Evolutionary conservation across 495 filamentous ascomycete species (phyloP), one percentile per base, ranked within the genome.

Genomic region (Podospora sp.): DNA sequence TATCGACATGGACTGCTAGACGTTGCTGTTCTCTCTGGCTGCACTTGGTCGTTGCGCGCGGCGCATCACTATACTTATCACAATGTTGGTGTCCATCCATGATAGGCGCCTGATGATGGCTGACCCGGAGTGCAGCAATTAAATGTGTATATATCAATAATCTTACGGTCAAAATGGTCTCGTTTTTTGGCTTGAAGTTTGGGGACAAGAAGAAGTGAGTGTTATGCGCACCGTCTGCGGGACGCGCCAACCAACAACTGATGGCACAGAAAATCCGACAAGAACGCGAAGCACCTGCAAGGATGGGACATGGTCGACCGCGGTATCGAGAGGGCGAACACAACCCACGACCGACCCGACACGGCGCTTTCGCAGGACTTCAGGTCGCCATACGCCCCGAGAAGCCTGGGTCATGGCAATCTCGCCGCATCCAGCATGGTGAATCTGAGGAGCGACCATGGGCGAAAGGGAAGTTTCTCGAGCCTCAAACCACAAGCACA

Each of bases 201-300:
- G 79, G 81, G 24, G 77, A 77, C 51, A 83, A 79, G 71, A 84
- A 84, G 73, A 84, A 82, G 81, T 84, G 71, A 78, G 80, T 76
- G 46, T 9, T 4, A 21, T 1, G 40, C 16, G 3, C n/a, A 5
- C 6, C 1, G 7, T 35, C 9, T 21, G 46, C 33, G 24, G 26
- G 27, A 49, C 24, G 55, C 5, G 40, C 22, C 36, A 33, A 22
- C 68, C 49, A 69, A 71, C 65, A 60, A 62, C 68, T 72, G 65
- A 76, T 68, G 51, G 46, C 22, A 25, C 60, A 82, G 80, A 66
- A 81, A 80, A 70, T 51, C 72, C 33, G 70, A 75, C 21, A 69
- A 76, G 40, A 63, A 68, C 25, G 55, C 68, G 18, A 57, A 69
- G 65, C 65, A 33, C 16, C 40, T 46, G 59, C 74, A 75, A 29